Evolutionary conservation across 768 basidiomycete genomes (phyloP).

Genomic region (Tylopilus plumbeoviolaceoides): DNA sequence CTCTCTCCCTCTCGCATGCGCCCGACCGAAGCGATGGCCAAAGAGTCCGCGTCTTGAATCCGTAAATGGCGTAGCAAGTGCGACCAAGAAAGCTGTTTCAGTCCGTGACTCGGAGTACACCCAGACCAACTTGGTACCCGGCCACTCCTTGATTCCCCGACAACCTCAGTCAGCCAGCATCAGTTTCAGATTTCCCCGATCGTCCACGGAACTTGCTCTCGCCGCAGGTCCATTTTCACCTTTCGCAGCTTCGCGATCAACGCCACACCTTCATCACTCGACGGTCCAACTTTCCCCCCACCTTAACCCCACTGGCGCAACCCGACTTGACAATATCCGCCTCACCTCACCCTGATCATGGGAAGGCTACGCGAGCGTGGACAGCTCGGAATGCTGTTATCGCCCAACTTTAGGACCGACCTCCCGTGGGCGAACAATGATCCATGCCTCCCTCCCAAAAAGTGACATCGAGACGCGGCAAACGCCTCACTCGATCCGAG

Average conservation of each 20-base stretch:
- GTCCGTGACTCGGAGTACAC: constrained; percentile 1
- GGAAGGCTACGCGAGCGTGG: constrained; percentile 5
- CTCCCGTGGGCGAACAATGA: constrained; percentile 1
- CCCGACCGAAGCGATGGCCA: no score
- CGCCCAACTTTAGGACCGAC: constrained; percentile 4
- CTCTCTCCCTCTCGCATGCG: no score
- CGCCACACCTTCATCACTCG: background rate
- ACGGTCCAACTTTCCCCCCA: background rate
- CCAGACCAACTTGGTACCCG: background rate
- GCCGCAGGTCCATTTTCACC: background rate
- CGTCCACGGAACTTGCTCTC: background rate
- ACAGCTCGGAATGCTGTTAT: background rate
- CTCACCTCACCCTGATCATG: constrained; percentile 13
- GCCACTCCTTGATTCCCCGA: background rate
- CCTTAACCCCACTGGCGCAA: constrained; percentile 10
- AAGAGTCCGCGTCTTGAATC: no score
- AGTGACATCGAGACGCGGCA: background rate
- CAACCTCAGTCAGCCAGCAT: constrained; percentile 1
- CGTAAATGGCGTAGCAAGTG: no score
- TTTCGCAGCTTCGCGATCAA: background rate
- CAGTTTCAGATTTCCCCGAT: constrained; percentile 10
- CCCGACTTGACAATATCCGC: background rate
- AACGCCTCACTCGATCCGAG: constrained; percentile 12
- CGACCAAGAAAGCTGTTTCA: no score
- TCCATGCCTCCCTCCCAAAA: background rate